Evolutionary conservation across 2,329 filamentous ascomycete species (phyloP), one percentile per base, ranked within the genome.

Genomic region (Colletotrichum karsti): DNA sequence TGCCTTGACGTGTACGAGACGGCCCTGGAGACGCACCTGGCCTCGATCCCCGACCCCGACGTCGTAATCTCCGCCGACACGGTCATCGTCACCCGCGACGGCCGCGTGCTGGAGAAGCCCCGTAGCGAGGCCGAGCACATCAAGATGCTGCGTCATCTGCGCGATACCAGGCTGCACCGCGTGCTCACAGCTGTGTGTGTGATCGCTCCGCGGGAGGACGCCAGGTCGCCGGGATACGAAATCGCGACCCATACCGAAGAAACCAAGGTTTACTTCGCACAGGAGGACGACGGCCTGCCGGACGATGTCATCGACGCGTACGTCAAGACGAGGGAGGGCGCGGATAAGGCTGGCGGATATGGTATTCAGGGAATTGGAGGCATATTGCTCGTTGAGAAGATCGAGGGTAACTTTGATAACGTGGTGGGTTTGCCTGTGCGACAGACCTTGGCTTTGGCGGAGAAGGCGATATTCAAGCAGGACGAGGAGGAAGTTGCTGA

Each of bases 331-430:
- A 87, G 95, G 62, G 96, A 99, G 83, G 96, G 96, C 2, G 94
- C 90, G 10, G 96, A 98, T 80, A 99, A 98, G 84, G 96, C 96
- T 0, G 96, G 96, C 2, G 96, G 96, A 0, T 99, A 99, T 79
- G 96, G 94, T 1, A 88, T 99, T 59, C 96, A 99, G 80, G 96
- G 95, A 0, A 84, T 95, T 10, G 96, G 93, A 2, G 92, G 93
- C 8, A 90, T 98, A 77, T 85, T 99, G 67, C 80, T 99, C 64
- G 90, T 99, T 12, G 94, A 98, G 78, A 92, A 87, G 79, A 92
- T 99, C 71, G 93, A 97, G 71, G 96, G 96, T 10, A 90, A 90
- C 61, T 93, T 94, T 74, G 96, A 99, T 83, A 98, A 98, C 79
- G 96, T 98, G 1, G 91, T 99, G 28, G 96, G 96, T 0, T 78